Evolutionary conservation across 2,329 filamentous ascomycete species (phyloP), one percentile per base, ranked within the genome.

Genomic region (Neofusicoccum cordaticola): DNA sequence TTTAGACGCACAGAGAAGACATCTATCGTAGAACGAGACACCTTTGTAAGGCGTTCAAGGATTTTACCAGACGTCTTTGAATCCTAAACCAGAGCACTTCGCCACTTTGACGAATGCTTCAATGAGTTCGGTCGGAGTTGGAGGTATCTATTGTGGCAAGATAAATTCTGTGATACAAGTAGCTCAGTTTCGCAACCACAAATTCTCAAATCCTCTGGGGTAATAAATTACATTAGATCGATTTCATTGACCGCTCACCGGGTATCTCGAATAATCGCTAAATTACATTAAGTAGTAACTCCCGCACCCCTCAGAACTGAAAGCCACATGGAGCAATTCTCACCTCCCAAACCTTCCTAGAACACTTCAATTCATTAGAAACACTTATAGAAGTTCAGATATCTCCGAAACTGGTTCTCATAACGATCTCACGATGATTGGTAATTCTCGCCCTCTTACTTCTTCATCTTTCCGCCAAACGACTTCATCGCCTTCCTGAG

Each of bases 401-500:
- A 19, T 15, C 15, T 45, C 11, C 22, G 22, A 47, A 44, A 37
- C n/a, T 8, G 31, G 22, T 37, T 12, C 37, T 39, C 37, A 15
- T 15, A 15, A 39, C 9, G 27, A 31, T 31, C 27, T 31, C 27
- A 31, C 27, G 27, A 31, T 31, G 27, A 15, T 37, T 27, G 17
- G 8, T 31, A 8, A 53, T 19, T 4, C 9, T 52, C 50, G n/a
- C 4, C 11, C 37, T 13, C 48, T 37, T 65, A 65, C 7, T 61
- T 65, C 39, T 61, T 60, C 47, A 37, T 22, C 17, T 51, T 65
- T 12, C 63, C 63, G 8, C 61, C 61, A 13, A 65, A 65, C 15
- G 45, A 50, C 27, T 65, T 65, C 63, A 65, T 65, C 12, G 63
- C 63, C n/a, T 53, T 65, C 53, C 27, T 65, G 35, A 65, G 47